Evolutionary conservation across 179 eudicot species (phyloP).

Genomic region (Vitellaria paradoxa): DNA sequence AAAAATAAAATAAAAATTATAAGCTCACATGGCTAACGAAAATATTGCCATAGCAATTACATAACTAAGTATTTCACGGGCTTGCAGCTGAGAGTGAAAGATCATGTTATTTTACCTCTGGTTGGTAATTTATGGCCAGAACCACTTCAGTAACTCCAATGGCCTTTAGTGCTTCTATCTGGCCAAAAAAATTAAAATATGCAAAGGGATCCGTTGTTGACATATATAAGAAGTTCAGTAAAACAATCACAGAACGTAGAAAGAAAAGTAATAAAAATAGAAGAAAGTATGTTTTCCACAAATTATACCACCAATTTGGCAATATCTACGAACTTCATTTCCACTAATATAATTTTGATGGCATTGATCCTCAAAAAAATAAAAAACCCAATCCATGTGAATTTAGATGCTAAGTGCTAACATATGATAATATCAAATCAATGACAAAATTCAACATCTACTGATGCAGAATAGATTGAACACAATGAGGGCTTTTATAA

Average conservation of each 20-base stretch:
- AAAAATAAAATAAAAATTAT: not conserved
- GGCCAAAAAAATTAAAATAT: constrained; percentile 9
- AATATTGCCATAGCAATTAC: not conserved
- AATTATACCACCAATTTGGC: not conserved
- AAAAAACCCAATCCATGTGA: not conserved
- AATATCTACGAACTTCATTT: not conserved
- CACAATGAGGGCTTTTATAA: not conserved
- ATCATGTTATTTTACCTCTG: constrained; percentile 50
- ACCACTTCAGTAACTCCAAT: constrained; percentile 86
- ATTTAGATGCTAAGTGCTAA: not conserved
- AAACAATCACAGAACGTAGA: not conserved
- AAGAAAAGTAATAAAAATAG: not conserved
- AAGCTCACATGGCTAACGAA: not conserved
- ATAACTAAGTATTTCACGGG: too few species aligned
- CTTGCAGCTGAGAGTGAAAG: too few species aligned
- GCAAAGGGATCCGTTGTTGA: not conserved
- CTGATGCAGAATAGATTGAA: not conserved
- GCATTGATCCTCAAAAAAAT: not conserved
- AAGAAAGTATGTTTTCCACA: not conserved
- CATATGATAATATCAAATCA: not conserved
- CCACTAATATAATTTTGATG: too few species aligned
- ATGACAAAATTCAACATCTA: not conserved
- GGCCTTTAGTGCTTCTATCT: constrained; percentile 85
- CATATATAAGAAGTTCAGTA: not conserved
- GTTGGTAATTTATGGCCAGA: constrained; percentile 85